Evolutionary conservation across 2,329 filamentous ascomycete species (phyloP).

Genomic region (Monosporascus sp.): DNA sequence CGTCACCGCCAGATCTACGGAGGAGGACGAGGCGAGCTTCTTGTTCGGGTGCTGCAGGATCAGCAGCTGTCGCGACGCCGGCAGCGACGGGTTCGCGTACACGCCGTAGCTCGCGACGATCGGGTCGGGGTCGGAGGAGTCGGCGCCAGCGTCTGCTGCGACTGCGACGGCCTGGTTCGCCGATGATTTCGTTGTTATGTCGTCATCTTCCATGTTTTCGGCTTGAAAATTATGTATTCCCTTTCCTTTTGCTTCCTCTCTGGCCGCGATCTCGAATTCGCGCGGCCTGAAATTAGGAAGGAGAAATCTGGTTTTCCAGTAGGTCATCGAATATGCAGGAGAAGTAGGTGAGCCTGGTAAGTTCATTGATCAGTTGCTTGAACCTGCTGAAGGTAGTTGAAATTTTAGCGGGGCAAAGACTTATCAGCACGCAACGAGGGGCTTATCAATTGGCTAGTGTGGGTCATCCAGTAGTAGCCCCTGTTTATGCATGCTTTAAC

Average conservation of each 20-base stretch:
- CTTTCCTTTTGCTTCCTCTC: too few relatives aligned
- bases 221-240: too few relatives aligned
- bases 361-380: background rate
- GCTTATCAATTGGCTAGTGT: background rate
- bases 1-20: conserved; percentile 58
- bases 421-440: background rate
- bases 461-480: too few relatives aligned
- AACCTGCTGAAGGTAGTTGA: background rate
- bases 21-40: conserved; percentile 39
- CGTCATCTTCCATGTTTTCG: background rate
- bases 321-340: background rate
- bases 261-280: too few relatives aligned
- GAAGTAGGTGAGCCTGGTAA: background rate
- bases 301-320: too few relatives aligned
- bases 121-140: conserved; percentile 52
- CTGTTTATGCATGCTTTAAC: too few relatives aligned
- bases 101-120: conserved; percentile 74
- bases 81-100: conserved; percentile 71
- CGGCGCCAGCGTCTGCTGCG: background rate
- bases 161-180: background rate
- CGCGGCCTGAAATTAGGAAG: too few relatives aligned
- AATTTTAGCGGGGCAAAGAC: background rate
- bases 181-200: background rate
- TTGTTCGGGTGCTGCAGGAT: conserved; percentile 87
- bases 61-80: conserved; percentile 60